These are phyloP conservation scores for Sporothrix globosa DNA, from an alignment of 2,329 filamentous ascomycete species.

Conservation along the genomic window DNA sequence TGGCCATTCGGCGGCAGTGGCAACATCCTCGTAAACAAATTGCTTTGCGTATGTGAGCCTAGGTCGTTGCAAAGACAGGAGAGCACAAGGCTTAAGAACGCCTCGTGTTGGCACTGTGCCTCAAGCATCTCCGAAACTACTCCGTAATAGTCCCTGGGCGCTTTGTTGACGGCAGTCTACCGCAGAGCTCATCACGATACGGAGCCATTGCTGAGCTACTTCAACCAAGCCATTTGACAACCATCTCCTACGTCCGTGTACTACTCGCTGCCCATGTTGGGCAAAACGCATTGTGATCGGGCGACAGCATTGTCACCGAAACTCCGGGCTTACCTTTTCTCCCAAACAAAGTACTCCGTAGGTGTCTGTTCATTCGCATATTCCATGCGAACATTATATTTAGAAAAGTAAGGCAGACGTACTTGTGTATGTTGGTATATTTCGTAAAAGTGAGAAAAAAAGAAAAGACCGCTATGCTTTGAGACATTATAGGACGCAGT, in stretches of 20 bases:
- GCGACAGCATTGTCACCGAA: background rate
- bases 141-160: too few relatives aligned
- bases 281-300: background rate
- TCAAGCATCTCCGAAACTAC: background rate
- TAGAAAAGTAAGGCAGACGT: slow-evolving; percentile 16
- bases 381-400: background rate
- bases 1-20: background rate
- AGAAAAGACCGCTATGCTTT: background rate
- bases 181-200: background rate
- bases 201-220: slow-evolving; percentile 12
- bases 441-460: background rate
- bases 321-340: slow-evolving; percentile 9
- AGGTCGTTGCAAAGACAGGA: background rate
- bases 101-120: background rate
- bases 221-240: slow-evolving; percentile 4
- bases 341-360: background rate
- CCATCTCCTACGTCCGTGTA: background rate
- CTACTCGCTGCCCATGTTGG: background rate
- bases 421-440: background rate
- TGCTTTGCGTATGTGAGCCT: background rate
- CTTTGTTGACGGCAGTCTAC: background rate
- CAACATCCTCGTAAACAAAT: background rate
- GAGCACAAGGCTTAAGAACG: background rate
- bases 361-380: background rate
- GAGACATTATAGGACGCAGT: background rate